Base-by-base conservation (phyloP, 2,329 filamentous ascomycete genomes). In the Ascochyta lentis region DNA sequence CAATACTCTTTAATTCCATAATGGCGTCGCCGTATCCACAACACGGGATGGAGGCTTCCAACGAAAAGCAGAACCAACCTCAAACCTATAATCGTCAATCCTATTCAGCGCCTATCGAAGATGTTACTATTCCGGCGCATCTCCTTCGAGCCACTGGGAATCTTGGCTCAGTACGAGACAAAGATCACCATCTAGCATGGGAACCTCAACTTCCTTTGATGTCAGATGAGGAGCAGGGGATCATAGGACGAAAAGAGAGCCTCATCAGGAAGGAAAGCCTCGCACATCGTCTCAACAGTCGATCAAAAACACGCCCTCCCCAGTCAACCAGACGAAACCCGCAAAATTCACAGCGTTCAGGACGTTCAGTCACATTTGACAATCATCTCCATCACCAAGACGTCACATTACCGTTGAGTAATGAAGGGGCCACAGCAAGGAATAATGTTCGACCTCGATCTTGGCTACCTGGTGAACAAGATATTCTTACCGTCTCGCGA, bases 121-220 rank as follows among this genome's bases (percentile, higher is more conserved):
- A 66, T 58, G 64, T 66, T 41, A 52, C 60, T 24, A 63, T 67
- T 44, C 63, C 65, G 34, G 62, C 59, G 15, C 63, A 67, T 43
- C 65, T 67, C 19, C 51, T 67, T 23, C 65, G 61, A 48, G 50
- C 60, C 15, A 58, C 59, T 34, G 56, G 51, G 6, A 60, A 59
- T 26, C 50, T 60, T 40, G 58, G 57, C 27, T 65, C 65, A 2
- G 51, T 58, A 35, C 60, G 65, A 26, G 63, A 66, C 27, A 52
- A 47, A 16, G 45, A 39, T 31, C 49, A 54, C 13, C 40, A 55
- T 12, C 41, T 48, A 10, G 58, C 31, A 23, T 67, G 65, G 65
- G 55, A 60, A 6, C 60, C 61, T 40, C 56, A 64, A 47, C 49
- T 58, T 27, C 55, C 58, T 12, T 46, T 59, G 29, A 54, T 44